Evolutionary conservation across 2,329 filamentous ascomycete species (phyloP), one percentile per base, ranked within the genome.

Genomic region (Epichloe aotearoae): DNA sequence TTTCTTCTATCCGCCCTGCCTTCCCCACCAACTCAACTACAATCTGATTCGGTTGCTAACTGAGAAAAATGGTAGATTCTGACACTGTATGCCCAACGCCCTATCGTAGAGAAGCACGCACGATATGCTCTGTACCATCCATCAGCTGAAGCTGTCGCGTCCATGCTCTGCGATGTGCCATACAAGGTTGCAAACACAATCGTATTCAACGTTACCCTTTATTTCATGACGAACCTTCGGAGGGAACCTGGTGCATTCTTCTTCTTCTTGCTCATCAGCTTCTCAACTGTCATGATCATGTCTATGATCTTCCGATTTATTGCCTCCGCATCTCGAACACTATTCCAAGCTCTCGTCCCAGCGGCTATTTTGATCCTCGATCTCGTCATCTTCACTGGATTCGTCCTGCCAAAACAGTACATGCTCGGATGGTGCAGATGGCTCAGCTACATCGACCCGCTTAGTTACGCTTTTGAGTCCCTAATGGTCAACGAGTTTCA

Each of bases 91-190:
- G 80, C 86, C 2, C 89, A 95, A 76, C 84, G 90, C 38, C 85
- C 86, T 1, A 95, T 95, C 59, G 88, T 96, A 53, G 88, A 95
- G 63, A 95, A 95, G 64, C 90, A 96, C 59, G 71, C 76, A 51
- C 81, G 85, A 52, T 95, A 95, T 63, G 88, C 89, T 17, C 75
- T 95, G 17, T 95, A 95, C 60, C 90, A 95, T 61, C 88, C 90
- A 0, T 89, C 85, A 10, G 85, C 88, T 15, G 89, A 96, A 73
- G 87, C 88, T n/a, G 75, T 88, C 53, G 81, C 86, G 0, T 93
- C 86, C 10, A 93, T 95, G 84, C 67, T 95, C 33, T 84, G 80
- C 55, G 90, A 96, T 59, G 69, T 95, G 68, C 90, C 90, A 0
- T 88, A 88, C 67, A 95, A 69, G 57, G 67, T 94, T 8, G 38